Conservation (phyloP, 2,329 filamentous ascomycete species). For the Pseudogymnoascus sp. region DNA sequence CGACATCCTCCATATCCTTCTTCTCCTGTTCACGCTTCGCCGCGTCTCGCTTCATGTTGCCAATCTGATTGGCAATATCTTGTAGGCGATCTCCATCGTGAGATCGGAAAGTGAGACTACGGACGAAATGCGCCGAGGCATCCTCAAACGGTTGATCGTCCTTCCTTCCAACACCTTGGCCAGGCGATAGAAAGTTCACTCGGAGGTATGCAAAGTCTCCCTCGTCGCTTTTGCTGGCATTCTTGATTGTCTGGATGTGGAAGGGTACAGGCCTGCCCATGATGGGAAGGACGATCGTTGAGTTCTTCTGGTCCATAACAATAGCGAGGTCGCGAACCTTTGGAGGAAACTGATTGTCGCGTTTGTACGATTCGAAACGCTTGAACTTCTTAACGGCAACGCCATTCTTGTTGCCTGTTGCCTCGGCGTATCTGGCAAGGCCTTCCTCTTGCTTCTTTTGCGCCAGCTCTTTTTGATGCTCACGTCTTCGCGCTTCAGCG, state of each 20-base stretch:
- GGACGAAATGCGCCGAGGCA: constrained; percentile 86
- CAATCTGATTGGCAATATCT: constrained; percentile 86
- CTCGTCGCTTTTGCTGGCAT: constrained; percentile 95
- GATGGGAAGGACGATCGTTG: constrained; percentile 85
- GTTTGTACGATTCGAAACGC: constrained; percentile 97
- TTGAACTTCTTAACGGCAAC: constrained; percentile 98
- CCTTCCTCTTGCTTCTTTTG: constrained; percentile 85
- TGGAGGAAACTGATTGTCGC: constrained; percentile 84
- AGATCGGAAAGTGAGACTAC: constrained; percentile 91
- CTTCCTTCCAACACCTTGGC: constrained; percentile 92
- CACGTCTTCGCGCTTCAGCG: constrained; percentile 74
- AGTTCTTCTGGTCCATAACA: constrained; percentile 82
- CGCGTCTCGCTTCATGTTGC: constrained; percentile 88
- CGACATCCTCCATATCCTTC: constrained; percentile 98
- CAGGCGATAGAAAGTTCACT: constrained; percentile 95
- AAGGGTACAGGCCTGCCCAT: constrained; percentile 97
- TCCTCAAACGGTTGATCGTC: constrained; percentile 98
- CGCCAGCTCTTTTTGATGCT: constrained; percentile 87
- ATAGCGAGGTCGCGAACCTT: constrained; percentile 81
- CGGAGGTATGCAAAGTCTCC: constrained; percentile 88
- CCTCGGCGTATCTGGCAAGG: constrained; percentile 74
- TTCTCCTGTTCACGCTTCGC: constrained; percentile 94
- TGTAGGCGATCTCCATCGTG: constrained; percentile 81
- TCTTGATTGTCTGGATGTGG: constrained; percentile 98
- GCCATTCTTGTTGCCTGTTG: constrained; percentile 75